Conservation (phyloP, 495 filamentous ascomycete species). For the Amniculicola lignicola region DNA sequence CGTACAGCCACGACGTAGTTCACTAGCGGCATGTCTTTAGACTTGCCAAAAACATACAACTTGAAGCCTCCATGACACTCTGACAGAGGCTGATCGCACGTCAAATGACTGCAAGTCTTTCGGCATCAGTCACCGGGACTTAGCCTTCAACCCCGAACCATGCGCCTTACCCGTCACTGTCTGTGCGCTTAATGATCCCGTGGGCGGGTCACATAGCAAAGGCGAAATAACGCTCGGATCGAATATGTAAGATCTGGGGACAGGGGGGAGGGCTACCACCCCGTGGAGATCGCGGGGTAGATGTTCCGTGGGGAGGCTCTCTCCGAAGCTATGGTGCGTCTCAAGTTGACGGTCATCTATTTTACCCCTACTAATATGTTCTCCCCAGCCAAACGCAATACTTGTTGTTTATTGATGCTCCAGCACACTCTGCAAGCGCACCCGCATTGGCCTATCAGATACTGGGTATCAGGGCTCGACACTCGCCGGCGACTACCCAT, state of each 20-base stretch:
- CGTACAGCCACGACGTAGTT: no score
- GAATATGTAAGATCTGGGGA: slow-evolving; percentile 19
- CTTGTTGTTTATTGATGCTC: slow-evolving; percentile 9
- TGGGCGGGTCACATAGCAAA: slow-evolving; percentile 7
- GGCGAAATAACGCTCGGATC: background rate
- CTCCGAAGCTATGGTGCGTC: slow-evolving; percentile 22
- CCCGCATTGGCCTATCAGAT: slow-evolving; percentile 2
- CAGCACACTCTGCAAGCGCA: slow-evolving; percentile 12
- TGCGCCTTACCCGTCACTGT: no score
- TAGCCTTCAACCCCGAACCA: no score
- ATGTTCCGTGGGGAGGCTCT: slow-evolving; percentile 9
- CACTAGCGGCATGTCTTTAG: no score
- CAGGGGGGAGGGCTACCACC: slow-evolving; percentile 15
- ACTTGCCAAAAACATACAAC: no score
- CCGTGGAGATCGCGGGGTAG: slow-evolving; percentile 33
- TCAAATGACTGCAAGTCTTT: no score
- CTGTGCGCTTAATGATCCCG: slow-evolving; percentile 21
- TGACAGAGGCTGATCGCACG: no score
- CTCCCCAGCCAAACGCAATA: slow-evolving; percentile 26
- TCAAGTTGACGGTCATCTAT: slow-evolving; percentile 32
- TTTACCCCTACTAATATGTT: slow-evolving; percentile 12
- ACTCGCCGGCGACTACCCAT: background rate
- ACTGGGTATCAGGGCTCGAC: background rate
- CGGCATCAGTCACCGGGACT: no score
- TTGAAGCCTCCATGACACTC: no score